phyloP scores from a whole-genome alignment of 2,329 filamentous ascomycete genomes.

The Botrytis squamosa region DNA sequence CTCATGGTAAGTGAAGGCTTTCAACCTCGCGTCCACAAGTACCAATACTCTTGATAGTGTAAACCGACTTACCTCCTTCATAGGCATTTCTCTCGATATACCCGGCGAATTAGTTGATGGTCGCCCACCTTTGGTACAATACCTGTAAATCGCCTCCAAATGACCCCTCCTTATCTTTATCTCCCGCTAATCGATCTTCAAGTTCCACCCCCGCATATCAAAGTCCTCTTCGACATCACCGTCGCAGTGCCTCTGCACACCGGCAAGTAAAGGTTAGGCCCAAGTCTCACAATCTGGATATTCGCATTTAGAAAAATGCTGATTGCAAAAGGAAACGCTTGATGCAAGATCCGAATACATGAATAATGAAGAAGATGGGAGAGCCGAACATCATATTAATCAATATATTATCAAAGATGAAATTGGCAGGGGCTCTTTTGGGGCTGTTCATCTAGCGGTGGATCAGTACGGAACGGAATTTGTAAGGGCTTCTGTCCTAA shows the following conservation, averaged over 20 bases:
- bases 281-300: neutral
- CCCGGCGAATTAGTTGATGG: conserved; percentile 41
- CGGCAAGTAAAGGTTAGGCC: conserved; percentile 54
- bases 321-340: conserved; percentile 67
- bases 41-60: neutral
- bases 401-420: conserved; percentile 93
- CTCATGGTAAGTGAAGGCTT: conserved; percentile 44
- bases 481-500: conserved; percentile 53
- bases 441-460: conserved; percentile 83
- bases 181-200: conserved; percentile 23
- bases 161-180: conserved; percentile 8
- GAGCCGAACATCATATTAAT: conserved; percentile 82
- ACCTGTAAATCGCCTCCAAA: conserved; percentile 33
- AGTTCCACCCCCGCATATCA: conserved; percentile 52
- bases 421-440: conserved; percentile 95
- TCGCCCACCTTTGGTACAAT: conserved; percentile 41
- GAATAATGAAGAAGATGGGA: conserved; percentile 79
- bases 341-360: conserved; percentile 85
- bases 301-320: neutral
- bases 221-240: conserved; percentile 65
- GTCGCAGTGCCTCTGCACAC: conserved; percentile 57
- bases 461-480: conserved; percentile 93
- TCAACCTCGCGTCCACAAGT: neutral
- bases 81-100: conserved; percentile 44
- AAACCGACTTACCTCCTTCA: conserved; percentile 6